Percentiles rank a stretch among this genome's conserved stretches.
Evolutionary conservation across 2,329 filamentous ascomycete species (phyloP).

Genomic region (Penicillium sp.): DNA sequence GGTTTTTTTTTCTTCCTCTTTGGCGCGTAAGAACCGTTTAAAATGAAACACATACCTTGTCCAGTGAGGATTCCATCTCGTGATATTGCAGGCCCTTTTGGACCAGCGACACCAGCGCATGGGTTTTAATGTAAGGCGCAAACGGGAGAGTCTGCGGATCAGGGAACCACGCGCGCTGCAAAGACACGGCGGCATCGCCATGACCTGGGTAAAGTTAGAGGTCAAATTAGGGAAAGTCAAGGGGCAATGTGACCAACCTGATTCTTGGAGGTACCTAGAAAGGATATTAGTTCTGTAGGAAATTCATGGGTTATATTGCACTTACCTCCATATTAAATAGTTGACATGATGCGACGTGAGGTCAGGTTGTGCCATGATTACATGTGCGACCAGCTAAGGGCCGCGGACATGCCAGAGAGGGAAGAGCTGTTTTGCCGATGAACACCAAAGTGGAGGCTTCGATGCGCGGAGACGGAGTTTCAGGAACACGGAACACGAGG

Average conservation of each 20-base stretch:
- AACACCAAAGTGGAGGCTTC: slow-evolving; percentile 26
- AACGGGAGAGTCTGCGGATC: slow-evolving; percentile 63
- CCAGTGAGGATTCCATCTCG: slow-evolving; percentile 51
- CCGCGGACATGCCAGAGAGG: slow-evolving; percentile 34
- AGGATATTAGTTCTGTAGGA: slow-evolving; percentile 21
- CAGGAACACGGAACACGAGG: slow-evolving; percentile 13
- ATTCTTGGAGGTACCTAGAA: slow-evolving; percentile 54
- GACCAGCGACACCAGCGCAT: slow-evolving; percentile 61
- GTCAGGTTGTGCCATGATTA: slow-evolving; percentile 46
- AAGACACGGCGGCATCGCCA: slow-evolving; percentile 59
- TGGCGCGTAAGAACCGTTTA: neutral
- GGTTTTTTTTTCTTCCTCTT: neutral
- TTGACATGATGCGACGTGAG: slow-evolving; percentile 62
- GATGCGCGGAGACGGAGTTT: slow-evolving; percentile 9
- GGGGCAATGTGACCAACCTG: slow-evolving; percentile 44
- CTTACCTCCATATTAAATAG: slow-evolving; percentile 67
- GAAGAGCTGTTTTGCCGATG: slow-evolving; percentile 30
- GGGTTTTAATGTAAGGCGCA: slow-evolving; percentile 58
- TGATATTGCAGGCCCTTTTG: slow-evolving; percentile 62
- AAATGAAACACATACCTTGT: slow-evolving; percentile 43
- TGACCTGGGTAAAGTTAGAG: slow-evolving; percentile 45
- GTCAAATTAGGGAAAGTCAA: slow-evolving; percentile 16
- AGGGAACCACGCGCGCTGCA: slow-evolving; percentile 63
- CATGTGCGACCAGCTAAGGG: slow-evolving; percentile 39
- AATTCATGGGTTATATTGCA: slow-evolving; percentile 12